Conservation (phyloP, 169 alveolate species). For the Eimeria praecox region DNA sequence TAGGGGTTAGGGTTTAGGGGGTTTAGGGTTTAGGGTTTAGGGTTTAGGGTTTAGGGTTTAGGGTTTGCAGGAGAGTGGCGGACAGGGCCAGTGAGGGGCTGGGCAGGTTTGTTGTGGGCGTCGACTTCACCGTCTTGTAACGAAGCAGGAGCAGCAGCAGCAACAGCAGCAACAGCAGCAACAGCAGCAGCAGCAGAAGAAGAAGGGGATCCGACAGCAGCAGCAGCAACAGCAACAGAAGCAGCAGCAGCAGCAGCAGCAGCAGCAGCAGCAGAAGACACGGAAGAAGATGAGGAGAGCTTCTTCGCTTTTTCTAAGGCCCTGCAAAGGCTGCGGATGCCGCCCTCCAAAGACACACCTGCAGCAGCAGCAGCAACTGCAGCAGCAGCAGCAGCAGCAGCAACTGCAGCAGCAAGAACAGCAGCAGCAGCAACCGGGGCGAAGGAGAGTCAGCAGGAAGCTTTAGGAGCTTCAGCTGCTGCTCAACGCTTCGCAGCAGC, state of each 20-base stretch:
- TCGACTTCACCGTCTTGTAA: not conserved
- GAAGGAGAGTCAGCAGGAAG: not conserved
- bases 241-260: conserved; percentile 1
- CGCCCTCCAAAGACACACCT: not conserved
- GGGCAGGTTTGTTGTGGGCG: conserved; percentile 37
- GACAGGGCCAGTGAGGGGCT: conserved; percentile 12
- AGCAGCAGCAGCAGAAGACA: not conserved
- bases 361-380: conserved; percentile 19
- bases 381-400: conserved; percentile 37
- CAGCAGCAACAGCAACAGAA: not conserved
- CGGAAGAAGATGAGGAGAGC: not conserved
- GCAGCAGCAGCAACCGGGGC: conserved; percentile 18
- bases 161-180: not conserved
- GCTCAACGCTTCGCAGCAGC: too few relatives aligned
- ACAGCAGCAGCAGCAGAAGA: not conserved
- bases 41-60: conserved; percentile 20
- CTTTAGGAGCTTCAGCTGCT: not conserved
- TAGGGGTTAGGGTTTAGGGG: not conserved
- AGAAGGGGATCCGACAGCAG: not conserved
- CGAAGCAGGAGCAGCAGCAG: not conserved
- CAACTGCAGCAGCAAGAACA: not conserved
- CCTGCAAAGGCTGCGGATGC: not conserved
- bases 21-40: not conserved
- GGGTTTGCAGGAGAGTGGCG: conserved; percentile 16
- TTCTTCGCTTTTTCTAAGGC: conserved; percentile 9